Conservation (phyloP, 768 basidiomycete genomes). For the Mrakia blollopis region DNA sequence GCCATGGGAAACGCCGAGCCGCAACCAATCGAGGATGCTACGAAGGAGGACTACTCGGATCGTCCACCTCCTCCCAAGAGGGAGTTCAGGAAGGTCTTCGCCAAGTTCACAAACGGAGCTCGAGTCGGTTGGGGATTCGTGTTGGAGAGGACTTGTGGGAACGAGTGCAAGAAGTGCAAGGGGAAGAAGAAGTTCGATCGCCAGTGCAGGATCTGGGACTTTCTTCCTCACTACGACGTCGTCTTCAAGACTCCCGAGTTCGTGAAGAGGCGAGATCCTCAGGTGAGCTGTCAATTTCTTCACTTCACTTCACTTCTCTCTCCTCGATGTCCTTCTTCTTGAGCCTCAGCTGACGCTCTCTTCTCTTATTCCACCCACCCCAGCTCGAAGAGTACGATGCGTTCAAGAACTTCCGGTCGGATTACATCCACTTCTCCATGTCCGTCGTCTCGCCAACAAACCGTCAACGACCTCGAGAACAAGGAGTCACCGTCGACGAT, state of each 20-base stretch:
- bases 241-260: conserved; percentile 49
- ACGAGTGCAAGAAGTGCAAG: conserved; percentile 59
- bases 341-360: not conserved
- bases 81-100: conserved; percentile 63
- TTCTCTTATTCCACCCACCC: conserved; percentile 7
- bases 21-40: not conserved
- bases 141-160: conserved; percentile 74
- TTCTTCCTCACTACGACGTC: conserved; percentile 73
- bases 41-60: not conserved
- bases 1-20: conserved; percentile 25
- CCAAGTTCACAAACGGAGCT: conserved; percentile 75
- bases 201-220: conserved; percentile 72
- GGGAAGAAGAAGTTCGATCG: conserved; percentile 60
- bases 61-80: conserved; percentile 34
- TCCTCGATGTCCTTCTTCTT: not conserved
- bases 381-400: conserved; percentile 53
- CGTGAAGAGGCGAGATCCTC: conserved; percentile 30
- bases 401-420: conserved; percentile 80
- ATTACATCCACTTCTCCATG: conserved; percentile 86
- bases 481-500: conserved; percentile 15
- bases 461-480: conserved; percentile 6
- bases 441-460: conserved; percentile 66
- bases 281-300: conserved; percentile 35
- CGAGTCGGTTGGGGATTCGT: conserved; percentile 68
- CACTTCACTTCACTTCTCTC: not conserved